Conservation (phyloP, 2,329 filamentous ascomycete genomes). For the Aspergillus alliaceus region DNA sequence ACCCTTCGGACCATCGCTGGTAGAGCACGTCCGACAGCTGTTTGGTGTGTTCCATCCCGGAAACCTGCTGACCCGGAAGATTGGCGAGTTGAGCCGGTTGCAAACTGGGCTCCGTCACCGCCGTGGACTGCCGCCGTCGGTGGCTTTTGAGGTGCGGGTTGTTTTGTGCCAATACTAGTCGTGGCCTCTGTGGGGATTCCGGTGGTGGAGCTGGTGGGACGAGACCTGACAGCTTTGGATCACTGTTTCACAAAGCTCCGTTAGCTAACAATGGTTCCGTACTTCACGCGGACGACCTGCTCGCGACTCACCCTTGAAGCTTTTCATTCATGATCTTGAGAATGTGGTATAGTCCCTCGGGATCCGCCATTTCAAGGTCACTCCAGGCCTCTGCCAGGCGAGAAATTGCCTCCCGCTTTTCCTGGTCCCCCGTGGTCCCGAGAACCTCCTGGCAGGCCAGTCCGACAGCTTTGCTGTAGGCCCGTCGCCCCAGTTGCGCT, state of each 20-base stretch:
- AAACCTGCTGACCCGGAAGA: constrained; percentile 58
- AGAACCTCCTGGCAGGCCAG: constrained; percentile 81
- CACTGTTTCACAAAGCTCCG: constrained; percentile 25
- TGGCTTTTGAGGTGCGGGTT: constrained; percentile 85
- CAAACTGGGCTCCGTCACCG: constrained; percentile 34
- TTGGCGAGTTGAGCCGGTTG: constrained; percentile 41
- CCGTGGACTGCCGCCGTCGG: constrained; percentile 60
- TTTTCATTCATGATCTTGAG: constrained; percentile 75
- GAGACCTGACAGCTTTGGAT: constrained; percentile 40
- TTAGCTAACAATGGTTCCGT: constrained; percentile 3
- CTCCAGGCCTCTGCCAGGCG: constrained; percentile 83
- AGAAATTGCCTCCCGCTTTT: constrained; percentile 81
- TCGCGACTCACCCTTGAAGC: constrained; percentile 52
- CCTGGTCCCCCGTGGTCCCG: constrained; percentile 68
- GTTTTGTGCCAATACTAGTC: constrained; percentile 74
- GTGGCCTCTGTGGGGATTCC: constrained; percentile 53
- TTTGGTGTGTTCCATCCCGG: constrained; percentile 89
- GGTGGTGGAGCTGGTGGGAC: constrained; percentile 38
- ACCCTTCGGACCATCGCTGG: constrained; percentile 81
- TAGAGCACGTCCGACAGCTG: constrained; percentile 89
- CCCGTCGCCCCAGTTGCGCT: constrained; percentile 73
- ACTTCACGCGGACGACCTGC: background rate
- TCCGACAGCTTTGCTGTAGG: constrained; percentile 80
- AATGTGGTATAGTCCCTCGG: constrained; percentile 84
- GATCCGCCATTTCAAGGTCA: constrained; percentile 79